Percentiles rank a stretch among this genome's conserved stretches.
phyloP scores from a whole-genome alignment of 2,329 filamentous ascomycete species.

The Pseudogymnoascus sp. region DNA sequence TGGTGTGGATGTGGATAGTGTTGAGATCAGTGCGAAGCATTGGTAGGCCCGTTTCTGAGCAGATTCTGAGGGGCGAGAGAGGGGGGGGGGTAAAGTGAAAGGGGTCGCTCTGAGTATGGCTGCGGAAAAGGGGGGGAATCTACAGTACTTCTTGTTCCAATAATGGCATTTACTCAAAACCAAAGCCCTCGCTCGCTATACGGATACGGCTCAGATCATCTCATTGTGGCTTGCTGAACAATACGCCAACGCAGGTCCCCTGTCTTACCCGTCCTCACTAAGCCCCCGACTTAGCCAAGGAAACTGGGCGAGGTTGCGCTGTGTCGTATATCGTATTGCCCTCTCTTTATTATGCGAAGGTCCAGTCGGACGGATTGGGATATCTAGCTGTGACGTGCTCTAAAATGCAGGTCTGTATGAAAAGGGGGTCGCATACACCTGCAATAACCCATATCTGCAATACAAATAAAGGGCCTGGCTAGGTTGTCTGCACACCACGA shows the following conservation, averaged over 20 bases:
- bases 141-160: not conserved
- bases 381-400: not conserved
- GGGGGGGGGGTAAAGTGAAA: not conserved
- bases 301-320: not conserved
- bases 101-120: not conserved
- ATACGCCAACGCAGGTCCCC: not conserved
- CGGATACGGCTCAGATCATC: not conserved
- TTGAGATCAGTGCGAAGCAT: slow-evolving; percentile 58
- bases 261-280: not conserved
- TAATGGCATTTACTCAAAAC: not conserved
- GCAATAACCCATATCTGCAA: not conserved
- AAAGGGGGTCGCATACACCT: not conserved
- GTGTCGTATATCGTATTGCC: not conserved
- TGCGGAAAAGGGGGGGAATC: not conserved
- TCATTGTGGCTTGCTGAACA: not conserved
- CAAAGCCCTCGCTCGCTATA: not conserved
- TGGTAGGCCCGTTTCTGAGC: too few relatives aligned
- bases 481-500: not conserved
- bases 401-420: too few relatives aligned
- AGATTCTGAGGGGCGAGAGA: too few relatives aligned
- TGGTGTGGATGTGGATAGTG: slow-evolving; percentile 59
- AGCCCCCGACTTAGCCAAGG: not conserved
- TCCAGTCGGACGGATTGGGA: not conserved
- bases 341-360: not conserved
- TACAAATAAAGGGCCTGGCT: not conserved